A percentile compares a stretch with the other conserved stretches of the same genome.
Conservation (phyloP, 352 stramenopile genomes). For the Globisporangium spinosum region DNA sequence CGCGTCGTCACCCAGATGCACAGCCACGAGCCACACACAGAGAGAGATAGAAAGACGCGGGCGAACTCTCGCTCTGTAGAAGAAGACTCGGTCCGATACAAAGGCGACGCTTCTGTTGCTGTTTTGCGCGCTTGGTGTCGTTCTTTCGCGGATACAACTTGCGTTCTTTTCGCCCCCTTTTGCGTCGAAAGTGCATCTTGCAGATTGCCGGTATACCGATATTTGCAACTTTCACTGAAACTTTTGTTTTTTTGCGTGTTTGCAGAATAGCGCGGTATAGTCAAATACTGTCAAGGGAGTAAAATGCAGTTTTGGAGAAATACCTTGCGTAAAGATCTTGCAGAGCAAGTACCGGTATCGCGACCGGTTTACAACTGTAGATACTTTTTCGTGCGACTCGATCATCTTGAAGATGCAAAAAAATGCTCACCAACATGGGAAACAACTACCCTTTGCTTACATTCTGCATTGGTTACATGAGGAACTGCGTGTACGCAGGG, state of each 20-base stretch:
- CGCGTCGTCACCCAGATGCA: neutral
- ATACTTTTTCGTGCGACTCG: neutral
- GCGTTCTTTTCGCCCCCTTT: neutral
- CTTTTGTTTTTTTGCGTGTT: neutral
- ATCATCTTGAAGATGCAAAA: no score
- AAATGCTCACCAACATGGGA: no score
- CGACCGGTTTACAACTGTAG: neutral
- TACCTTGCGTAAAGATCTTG: neutral
- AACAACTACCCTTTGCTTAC: no score
- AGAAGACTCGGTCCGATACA: neutral
- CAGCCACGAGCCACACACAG: neutral
- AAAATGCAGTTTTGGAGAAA: neutral
- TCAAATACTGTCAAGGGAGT: neutral
- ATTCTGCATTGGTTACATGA: slow-evolving; percentile 44
- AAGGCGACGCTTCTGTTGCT: neutral
- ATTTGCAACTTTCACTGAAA: neutral
- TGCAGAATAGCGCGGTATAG: neutral
- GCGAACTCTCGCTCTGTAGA: neutral
- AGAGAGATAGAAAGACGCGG: slow-evolving; percentile 1
- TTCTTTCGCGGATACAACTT: slow-evolving; percentile 7
- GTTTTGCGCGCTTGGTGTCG: neutral
- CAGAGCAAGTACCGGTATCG: neutral
- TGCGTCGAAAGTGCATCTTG: neutral
- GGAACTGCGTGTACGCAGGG: slow-evolving; percentile 72
- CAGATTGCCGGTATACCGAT: neutral